Conservation (phyloP, 169 alveolate genomes). For the Perkinsus chesapeaki region DNA sequence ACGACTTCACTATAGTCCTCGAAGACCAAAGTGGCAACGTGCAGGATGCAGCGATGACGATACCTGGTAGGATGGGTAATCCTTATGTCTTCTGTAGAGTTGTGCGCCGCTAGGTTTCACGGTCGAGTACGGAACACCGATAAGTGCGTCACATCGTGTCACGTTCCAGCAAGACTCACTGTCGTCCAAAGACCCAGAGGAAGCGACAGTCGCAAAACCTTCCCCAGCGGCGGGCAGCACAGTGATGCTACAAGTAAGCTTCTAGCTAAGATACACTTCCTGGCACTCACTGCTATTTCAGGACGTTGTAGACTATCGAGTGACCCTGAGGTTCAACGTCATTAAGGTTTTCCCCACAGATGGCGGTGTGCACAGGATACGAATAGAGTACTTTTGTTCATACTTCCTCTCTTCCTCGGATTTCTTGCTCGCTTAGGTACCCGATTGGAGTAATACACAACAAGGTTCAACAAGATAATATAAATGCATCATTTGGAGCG, state of each 20-base stretch:
- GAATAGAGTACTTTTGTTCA: background rate
- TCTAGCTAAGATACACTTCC: background rate
- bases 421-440: background rate
- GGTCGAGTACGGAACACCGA: background rate
- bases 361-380: background rate
- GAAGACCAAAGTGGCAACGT: background rate
- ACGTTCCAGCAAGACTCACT: background rate
- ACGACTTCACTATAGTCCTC: background rate
- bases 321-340: background rate
- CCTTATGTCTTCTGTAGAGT: background rate
- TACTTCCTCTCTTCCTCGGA: background rate
- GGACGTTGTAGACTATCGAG: background rate
- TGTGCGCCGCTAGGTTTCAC: background rate
- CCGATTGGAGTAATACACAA: background rate
- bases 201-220: background rate
- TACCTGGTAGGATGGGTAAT: background rate
- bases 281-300: background rate
- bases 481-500: background rate
- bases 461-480: background rate
- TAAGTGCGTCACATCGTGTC: background rate
- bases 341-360: background rate
- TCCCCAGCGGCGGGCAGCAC: background rate
- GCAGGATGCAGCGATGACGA: background rate
- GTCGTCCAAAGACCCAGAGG: background rate
- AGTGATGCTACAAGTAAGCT: background rate